Evolutionary conservation across 192 early-diverging fungal genomes (phyloP).

Genomic region (Gaertneriomyces semiglobifer): DNA sequence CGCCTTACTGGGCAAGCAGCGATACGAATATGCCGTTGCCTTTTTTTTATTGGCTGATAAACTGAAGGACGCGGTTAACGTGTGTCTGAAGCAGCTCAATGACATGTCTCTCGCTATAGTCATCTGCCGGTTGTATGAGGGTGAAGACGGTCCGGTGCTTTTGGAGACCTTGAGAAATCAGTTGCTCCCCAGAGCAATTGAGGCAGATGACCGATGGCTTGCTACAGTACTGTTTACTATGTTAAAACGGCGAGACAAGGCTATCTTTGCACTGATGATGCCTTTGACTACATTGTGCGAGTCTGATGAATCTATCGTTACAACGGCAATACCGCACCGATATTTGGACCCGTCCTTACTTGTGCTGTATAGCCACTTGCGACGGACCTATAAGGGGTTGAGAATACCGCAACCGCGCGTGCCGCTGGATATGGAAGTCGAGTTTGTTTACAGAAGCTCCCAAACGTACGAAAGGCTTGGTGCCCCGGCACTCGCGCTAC

Average conservation of each 20-base stretch:
- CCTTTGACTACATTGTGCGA: neutral
- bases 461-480: slow-evolving; percentile 74
- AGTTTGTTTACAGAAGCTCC: slow-evolving; percentile 59
- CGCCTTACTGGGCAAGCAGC: slow-evolving; percentile 90
- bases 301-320: neutral
- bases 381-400: slow-evolving; percentile 47
- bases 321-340: slow-evolving; percentile 11
- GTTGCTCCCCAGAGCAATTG: slow-evolving; percentile 56
- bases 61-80: slow-evolving; percentile 85
- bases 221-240: slow-evolving; percentile 54
- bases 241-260: slow-evolving; percentile 54
- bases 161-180: slow-evolving; percentile 45
- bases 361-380: slow-evolving; percentile 66
- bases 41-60: slow-evolving; percentile 91
- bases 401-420: slow-evolving; percentile 50
- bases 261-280: slow-evolving; percentile 39
- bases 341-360: slow-evolving; percentile 63
- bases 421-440: slow-evolving; percentile 50
- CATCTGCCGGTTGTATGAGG: slow-evolving; percentile 88
- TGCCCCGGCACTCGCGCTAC: slow-evolving; percentile 69
- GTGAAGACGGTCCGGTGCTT: slow-evolving; percentile 59
- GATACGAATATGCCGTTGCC: slow-evolving; percentile 90
- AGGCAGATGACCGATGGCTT: slow-evolving; percentile 66
- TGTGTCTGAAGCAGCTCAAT: slow-evolving; percentile 86
- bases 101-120: slow-evolving; percentile 91